These are phyloP conservation scores for Nannizziopsis arthrosporioides DNA, from an alignment of 2,329 filamentous ascomycete genomes.

Conservation along the genomic window DNA sequence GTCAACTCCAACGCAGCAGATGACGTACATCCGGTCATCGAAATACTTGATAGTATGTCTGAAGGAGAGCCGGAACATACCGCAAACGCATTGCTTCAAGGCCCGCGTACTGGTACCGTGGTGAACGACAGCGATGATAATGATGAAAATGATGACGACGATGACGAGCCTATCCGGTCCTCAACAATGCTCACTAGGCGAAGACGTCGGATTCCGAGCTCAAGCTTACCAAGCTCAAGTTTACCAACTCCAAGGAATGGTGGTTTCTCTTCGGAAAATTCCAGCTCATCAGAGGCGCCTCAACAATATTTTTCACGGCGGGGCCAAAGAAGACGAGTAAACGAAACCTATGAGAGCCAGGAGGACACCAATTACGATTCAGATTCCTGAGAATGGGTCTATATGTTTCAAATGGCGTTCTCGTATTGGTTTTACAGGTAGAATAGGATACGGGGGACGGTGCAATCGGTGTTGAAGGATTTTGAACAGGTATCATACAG, in stretches of 20 bases:
- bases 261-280: background rate
- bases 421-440: background rate
- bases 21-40: conserved; percentile 21
- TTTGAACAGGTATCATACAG: too few relatives aligned
- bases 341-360: background rate
- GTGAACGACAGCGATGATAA: conserved; percentile 5
- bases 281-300: conserved; percentile 7
- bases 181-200: conserved; percentile 1
- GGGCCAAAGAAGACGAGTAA: background rate
- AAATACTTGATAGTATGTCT: conserved; percentile 18
- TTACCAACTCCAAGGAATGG: background rate
- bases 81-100: background rate
- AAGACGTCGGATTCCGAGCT: background rate
- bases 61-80: conserved; percentile 1
- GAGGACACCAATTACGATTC: background rate
- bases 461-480: background rate
- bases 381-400: background rate
- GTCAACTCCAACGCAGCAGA: conserved; percentile 9
- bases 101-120: background rate
- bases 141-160: conserved; percentile 9
- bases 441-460: background rate
- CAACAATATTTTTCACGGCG: background rate
- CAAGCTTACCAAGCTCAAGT: background rate
- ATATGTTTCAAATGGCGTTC: background rate
- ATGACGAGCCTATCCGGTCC: conserved; percentile 11